Base-by-base conservation (phyloP, 805 yeast genomes). In the Wickerhamomyces hampshirensis region DNA sequence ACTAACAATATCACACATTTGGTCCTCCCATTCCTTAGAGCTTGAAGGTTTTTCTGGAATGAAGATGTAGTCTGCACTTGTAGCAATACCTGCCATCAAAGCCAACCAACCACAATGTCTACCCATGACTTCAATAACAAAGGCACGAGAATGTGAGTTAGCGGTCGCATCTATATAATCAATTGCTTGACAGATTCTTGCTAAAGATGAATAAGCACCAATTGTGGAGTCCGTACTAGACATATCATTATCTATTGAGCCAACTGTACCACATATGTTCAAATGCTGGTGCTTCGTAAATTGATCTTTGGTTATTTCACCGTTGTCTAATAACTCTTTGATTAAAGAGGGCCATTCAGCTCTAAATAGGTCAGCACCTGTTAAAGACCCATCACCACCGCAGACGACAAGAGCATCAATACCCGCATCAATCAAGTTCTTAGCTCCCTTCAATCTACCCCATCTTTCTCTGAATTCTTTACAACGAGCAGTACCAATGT, bases 51-150 rank as follows among this genome's bases (percentile, higher is more conserved):
- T 73, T 59, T 84, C 94, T 13, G 94, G 94, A 45, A 84, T 82
- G 51, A 84, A 75, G 32, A 84, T 79, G 51, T 73, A 84, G 59
- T 84, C 94, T 3, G 94, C 91, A 45, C 88, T 77, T 12, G 87
- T 77, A 11, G 87, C 74, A 41, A 84, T 69, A 46, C 93, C 94
- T 13, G 91, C 79, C 83, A 82, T 77, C 43, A 84, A 64, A 1
- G 84, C 91, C 44, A 84, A 68, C 94, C 94, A 84, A 44, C 94
- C 94, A 66, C 94, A 84, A 58, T 84, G 88, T 61, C 94, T 71
- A 42, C 94, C 94, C 94, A 84, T 84, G 14, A 84, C 94, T 63
- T 84, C 94, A 28, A 84, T 78, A 28, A 84, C 85, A 53, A 84
- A 84, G 4, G 91, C 93, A 56, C 94, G 66, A 21, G 87, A 81